Evolutionary conservation across 2,329 filamentous ascomycete genomes (phyloP).

Genomic region (Sporothrix phasma): DNA sequence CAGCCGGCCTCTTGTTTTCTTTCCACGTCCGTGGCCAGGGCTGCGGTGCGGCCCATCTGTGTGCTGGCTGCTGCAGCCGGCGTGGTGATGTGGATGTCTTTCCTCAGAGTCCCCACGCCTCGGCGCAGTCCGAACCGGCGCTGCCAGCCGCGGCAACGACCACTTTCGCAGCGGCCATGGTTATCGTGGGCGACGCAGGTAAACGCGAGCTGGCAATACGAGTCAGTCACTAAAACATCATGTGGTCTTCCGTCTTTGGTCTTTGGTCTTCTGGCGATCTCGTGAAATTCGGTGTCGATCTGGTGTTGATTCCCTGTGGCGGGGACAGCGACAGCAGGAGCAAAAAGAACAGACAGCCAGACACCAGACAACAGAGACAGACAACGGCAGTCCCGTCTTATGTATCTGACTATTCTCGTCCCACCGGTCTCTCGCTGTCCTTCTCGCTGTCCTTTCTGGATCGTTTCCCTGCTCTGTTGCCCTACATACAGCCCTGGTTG

Average conservation of each 20-base stretch:
- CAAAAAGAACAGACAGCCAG: no score
- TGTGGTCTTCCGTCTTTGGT: no score
- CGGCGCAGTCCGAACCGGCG: constrained; percentile 8
- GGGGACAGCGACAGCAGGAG: no score
- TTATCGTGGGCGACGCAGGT: no score
- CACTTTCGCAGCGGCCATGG: constrained; percentile 10
- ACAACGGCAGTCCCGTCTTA: not conserved
- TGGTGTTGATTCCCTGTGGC: not conserved
- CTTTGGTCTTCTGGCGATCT: not conserved
- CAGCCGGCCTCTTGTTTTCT: not conserved
- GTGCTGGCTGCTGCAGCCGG: not conserved
- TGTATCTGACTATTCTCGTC: not conserved
- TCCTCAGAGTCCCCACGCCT: constrained; percentile 1
- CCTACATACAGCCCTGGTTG: not conserved
- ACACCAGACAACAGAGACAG: not conserved
- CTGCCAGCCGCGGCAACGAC: constrained; percentile 9
- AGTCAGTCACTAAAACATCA: no score
- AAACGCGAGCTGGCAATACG: no score
- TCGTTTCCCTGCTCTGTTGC: not conserved
- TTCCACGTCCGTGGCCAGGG: not conserved
- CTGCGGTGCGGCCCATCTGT: not conserved
- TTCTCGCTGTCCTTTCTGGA: no score
- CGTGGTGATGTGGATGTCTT: not conserved
- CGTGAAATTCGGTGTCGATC: not conserved
- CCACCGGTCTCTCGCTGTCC: not conserved